Evolutionary conservation across 2,329 filamentous ascomycete genomes (phyloP).

Genomic region (Colletotrichum melonis): DNA sequence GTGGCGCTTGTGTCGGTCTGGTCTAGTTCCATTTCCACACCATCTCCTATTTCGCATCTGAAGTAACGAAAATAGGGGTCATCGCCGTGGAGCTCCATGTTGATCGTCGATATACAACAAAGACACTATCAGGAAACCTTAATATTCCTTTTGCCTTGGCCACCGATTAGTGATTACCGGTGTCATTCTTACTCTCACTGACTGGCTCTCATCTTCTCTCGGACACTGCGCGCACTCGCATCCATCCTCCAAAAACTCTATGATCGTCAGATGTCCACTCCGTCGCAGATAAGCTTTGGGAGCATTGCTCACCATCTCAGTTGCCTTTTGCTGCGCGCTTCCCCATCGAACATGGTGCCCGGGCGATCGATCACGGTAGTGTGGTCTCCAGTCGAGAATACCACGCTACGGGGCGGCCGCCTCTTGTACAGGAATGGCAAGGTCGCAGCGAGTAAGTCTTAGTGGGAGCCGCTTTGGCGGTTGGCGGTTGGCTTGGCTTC

Average conservation of each 20-base stretch:
- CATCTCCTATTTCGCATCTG: background rate
- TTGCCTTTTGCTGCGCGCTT: background rate
- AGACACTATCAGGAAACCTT: constrained; percentile 2
- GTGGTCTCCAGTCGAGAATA: background rate
- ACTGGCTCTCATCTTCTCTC: background rate
- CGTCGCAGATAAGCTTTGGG: constrained; percentile 27
- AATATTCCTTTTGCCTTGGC: constrained; percentile 1
- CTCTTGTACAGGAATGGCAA: background rate
- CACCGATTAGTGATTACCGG: background rate
- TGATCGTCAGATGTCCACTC: constrained; percentile 2
- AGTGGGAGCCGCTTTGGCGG: background rate
- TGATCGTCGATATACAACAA: background rate
- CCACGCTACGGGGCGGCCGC: constrained; percentile 13
- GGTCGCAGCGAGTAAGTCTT: background rate
- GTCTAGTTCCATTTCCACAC: background rate
- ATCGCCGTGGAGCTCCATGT: background rate
- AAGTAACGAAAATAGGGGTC: background rate
- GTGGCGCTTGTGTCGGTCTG: background rate
- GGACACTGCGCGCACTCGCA: background rate
- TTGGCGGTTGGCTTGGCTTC: background rate
- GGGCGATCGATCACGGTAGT: constrained; percentile 11
- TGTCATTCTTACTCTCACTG: background rate
- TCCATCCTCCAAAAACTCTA: background rate
- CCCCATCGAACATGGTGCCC: constrained; percentile 4
- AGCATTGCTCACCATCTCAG: background rate